Base-by-base conservation (phyloP, 176 grass and related monocot species). In the Ananas comosus region DNA sequence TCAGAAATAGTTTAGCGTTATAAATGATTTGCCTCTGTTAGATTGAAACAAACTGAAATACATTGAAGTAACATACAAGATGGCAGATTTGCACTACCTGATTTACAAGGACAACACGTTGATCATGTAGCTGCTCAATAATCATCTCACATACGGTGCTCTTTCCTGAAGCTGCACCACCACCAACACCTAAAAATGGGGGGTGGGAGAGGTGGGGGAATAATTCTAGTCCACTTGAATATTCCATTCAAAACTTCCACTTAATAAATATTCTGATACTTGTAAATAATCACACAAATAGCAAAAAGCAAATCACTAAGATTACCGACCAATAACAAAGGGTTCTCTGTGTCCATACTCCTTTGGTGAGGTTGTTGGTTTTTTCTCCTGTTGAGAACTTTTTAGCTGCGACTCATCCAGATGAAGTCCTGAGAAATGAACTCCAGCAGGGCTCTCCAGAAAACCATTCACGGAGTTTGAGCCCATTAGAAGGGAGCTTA, bases 81-180 rank as follows among this genome's bases (percentile, higher is more conserved):
- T 13, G 56, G 6, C 6, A 18, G 56, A 42, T 61, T 18, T 18
- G 16, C 17, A 61, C 21, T 69, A 80, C 91, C 91, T 88, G 91
- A 51, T 73, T 96, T 49, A 96, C 83, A 59, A 96, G 88, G 28
- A 88, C 79, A 72, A 88, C 83, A 27, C 85, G 85, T 69, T 87
- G 88, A 74, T 86, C 88, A 27, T 81, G 84, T 64, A 91, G 81
- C 78, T 87, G 83, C 59, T 84, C 78, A n/a, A 83, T 87, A 27
- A 91, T 91, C 80, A 87, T 87, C 63, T 91, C 81, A 67, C 88
- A 91, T n/a, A 91, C 88, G 19, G 88, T 83, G 13, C 80, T 91
- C 78, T 91, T 91, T 77, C 88, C 88, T 54, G 88, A 83, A 67
- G 88, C 88, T 51, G 88, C 76, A 67, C 88, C 88, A 51, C 88